These are phyloP conservation scores for Umbilicaria muhlenbergii DNA, from an alignment of 495 filamentous ascomycete genomes.

Conservation along the genomic window DNA sequence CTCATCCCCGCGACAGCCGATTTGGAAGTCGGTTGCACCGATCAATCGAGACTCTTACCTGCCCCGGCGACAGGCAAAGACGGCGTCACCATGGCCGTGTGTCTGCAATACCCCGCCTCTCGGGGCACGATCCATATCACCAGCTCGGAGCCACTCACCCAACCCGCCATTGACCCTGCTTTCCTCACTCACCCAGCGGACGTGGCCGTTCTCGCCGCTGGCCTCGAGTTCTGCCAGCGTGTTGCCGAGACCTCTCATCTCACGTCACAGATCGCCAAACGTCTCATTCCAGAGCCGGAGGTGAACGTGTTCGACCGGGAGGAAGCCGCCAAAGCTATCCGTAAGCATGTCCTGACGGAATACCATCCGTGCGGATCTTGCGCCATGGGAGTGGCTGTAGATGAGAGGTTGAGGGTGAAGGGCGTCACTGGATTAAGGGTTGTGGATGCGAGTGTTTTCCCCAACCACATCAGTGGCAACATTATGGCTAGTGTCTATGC, in stretches of 20 bases:
- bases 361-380: conserved; percentile 6
- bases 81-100: conserved; percentile 5
- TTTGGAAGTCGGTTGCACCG: neutral
- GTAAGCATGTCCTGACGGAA: conserved; percentile 3
- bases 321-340: conserved; percentile 3
- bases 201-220: conserved; percentile 18
- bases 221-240: conserved; percentile 14
- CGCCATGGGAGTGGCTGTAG: conserved; percentile 24
- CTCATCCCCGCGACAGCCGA: conserved; percentile 10
- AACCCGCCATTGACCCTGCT: conserved; percentile 15
- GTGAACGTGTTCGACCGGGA: conserved; percentile 11
- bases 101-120: conserved; percentile 16
- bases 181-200: conserved; percentile 17
- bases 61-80: conserved; percentile 2
- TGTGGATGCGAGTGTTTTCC: conserved; percentile 39
- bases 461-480: conserved; percentile 30
- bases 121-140: conserved; percentile 18
- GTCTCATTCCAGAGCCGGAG: conserved; percentile 9
- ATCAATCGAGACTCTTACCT: neutral
- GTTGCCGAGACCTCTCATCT: conserved; percentile 11
- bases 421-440: conserved; percentile 32
- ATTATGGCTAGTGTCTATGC: conserved; percentile 36
- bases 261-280: conserved; percentile 6
- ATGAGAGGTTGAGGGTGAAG: conserved; percentile 29
- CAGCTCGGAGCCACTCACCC: conserved; percentile 5